Base-by-base conservation (phyloP, 2,329 filamentous ascomycete genomes). In the Epichloe gansuensis region DNA sequence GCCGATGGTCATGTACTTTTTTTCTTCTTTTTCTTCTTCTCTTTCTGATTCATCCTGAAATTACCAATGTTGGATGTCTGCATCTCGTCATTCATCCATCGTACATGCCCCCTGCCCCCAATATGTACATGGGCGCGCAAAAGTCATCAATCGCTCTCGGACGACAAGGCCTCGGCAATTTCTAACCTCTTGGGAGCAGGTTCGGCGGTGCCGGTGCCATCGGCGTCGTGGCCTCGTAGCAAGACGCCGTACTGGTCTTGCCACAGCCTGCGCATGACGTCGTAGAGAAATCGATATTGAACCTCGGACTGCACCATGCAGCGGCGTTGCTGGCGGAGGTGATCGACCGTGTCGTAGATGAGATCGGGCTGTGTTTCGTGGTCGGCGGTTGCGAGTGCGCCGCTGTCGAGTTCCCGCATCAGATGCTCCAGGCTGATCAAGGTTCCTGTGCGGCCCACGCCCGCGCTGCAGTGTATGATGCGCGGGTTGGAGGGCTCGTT, bases 401-500 rank as follows among this genome's bases (percentile, higher is more conserved):
- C 91, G 5, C 82, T 78, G 28, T 88, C 82, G 9, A 97, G 76
- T 67, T 96, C 89, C 38, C 83, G 78, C 57, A 95, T 76, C 28
- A 98, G 79, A 67, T 94, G 89, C 68, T 97, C 93, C n/a, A 98
- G 78, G 2, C 89, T 86, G 62, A 98, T 95, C 65, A 97, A 98
- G 0, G 93, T 97, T 37, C 93, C 93, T 7, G 88, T 95, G 52
- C 93, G 82, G 12, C 93, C 93, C 13, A 98, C 91, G 41, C 93
- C 93, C 7, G 93, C 93, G 63, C 88, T 95, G 72, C 87, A 91
- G 68, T 91, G 86, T 11, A 90, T 79, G 54, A 97, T 83, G 52
- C 91, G 83, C 4, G 91, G 88, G 61, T 73, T 71, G 7, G 71
- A 70, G 1, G 72, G 69, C 38, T 77, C 78, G 64, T 77, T 79